Conservation (phyloP, 2,329 filamentous ascomycete species). For the Botrytis fragariae region DNA sequence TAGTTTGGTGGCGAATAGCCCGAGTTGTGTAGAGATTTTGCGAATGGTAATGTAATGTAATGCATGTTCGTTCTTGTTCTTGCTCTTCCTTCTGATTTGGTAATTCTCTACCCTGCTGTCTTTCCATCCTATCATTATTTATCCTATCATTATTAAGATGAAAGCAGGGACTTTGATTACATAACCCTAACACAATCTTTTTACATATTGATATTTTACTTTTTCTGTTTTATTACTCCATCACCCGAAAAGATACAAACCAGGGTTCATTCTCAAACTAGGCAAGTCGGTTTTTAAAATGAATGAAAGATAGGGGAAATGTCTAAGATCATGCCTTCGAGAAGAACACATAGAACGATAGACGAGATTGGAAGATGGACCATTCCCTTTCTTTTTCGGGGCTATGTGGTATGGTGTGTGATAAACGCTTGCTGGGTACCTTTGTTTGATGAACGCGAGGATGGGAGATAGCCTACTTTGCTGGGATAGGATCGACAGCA, state of each 20-base stretch:
- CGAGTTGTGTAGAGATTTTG: not conserved
- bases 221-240: not conserved
- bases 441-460: not conserved
- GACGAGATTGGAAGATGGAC: not conserved
- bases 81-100: not conserved
- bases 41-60: too few relatives aligned
- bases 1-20: not conserved
- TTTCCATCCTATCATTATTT: too few relatives aligned
- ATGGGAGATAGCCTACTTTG: not conserved
- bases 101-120: not conserved
- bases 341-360: slow-evolving; percentile 7
- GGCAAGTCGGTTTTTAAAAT: not conserved
- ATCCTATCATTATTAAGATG: not conserved
- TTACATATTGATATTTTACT: not conserved
- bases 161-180: not conserved
- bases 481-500: not conserved
- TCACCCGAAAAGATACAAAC: not conserved
- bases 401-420: too few relatives aligned
- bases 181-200: not conserved
- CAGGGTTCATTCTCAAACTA: not conserved
- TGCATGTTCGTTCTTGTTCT: not conserved
- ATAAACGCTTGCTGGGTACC: not conserved
- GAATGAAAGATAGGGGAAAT: not conserved
- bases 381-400: not conserved
- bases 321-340: not conserved